Base-by-base conservation (phyloP, 2,329 filamentous ascomycete species). In the Talaromyces verruculosus region DNA sequence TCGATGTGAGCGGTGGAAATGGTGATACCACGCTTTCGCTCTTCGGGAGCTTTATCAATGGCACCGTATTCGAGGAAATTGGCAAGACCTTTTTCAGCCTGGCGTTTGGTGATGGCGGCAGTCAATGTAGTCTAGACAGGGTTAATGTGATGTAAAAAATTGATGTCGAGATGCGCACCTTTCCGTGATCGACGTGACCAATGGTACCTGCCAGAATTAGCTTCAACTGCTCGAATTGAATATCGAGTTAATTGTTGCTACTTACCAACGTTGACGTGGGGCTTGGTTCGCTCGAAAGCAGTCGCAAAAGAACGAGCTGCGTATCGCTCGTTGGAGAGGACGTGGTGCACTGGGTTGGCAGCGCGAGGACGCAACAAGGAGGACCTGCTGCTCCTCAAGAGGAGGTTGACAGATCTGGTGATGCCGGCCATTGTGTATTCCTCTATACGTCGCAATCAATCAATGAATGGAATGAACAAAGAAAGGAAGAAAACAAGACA, bases 1-100 rank as follows among this genome's bases (percentile, higher is more conserved):
- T 99, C 95, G 84, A 99, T 96, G 84, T 99, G 95, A 72, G 95
- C 92, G 65, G 95, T 96, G 67, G 95, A 93, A 79, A 99, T 99
- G 79, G 95, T 99, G 83, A 99, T 99, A 89, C 95, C 95, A 88
- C 95, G 94, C 88, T 98, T 98, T 78, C 95, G 91, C 88, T 99
- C 95, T 84, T 99, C 95, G 71, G 95, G 95, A 64, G 95, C 95
- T 85, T 98, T 99, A 85, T 99, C 95, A 79, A 99, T 99, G 77
- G 95, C 85, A 79, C 92, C 93, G 86, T 99, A 99, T 65, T 98
- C 95, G 78, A 98, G 90, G 85, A 95, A 99, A 83, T 84, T 93
- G 78, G 95, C 95, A 74, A 92, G 84, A 69, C 95, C 94, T 85
- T 97, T 97, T 77, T 94, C 91, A 73, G 95, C 88, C 82, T 98